Evolutionary conservation across 257 asterid species (phyloP), one percentile per base, ranked within the genome.

Genomic region (Paulownia fortunei): DNA sequence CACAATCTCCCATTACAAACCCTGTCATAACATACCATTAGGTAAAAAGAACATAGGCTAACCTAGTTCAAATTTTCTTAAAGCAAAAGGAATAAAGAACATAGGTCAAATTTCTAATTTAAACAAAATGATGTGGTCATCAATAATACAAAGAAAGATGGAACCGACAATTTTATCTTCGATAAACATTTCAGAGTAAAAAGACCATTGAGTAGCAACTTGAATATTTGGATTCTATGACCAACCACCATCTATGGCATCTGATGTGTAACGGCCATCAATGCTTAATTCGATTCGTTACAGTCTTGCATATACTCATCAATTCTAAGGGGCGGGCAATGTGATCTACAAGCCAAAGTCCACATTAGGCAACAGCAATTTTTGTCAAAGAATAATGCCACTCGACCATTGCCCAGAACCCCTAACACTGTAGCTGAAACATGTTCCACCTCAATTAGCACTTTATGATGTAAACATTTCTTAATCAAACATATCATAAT

Each of bases 21-120:
- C 85, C 88, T 85, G 78, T 6, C 60, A 65, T 36, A 68, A 68
- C 77, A 84, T 61, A 72, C 41, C 79, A 78, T 47, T 59, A 69
- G 58, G 71, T 15, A 11, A 32, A 70, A 58, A 72, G 68, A 79
- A 49, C 59, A 69, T 0, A 9, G 24, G 12, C 27, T 6, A 6
- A 21, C 37, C 68, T 27, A 61, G 21, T 13, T 62, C 21, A 15
- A 42, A 68, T 23, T n/a, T 47, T 74, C 75, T 54, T 47, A 37
- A 65, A 55, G 71, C 70, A 44, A 58, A 65, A 74, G 11, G 18
- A 15, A 67, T 6, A 32, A 66, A 67, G 19, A 18, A 16, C 15
- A 21, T 15, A 37, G 6, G 12, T 16, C 67, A 39, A 39, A 64
- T 41, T 54, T 72, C 54, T n/a, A 52, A 68, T 27, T 11, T 34